These are phyloP conservation scores for Lignosus rhinocerotis DNA, from an alignment of 1,284 basidiomycete genomes.

Conservation along the genomic window DNA sequence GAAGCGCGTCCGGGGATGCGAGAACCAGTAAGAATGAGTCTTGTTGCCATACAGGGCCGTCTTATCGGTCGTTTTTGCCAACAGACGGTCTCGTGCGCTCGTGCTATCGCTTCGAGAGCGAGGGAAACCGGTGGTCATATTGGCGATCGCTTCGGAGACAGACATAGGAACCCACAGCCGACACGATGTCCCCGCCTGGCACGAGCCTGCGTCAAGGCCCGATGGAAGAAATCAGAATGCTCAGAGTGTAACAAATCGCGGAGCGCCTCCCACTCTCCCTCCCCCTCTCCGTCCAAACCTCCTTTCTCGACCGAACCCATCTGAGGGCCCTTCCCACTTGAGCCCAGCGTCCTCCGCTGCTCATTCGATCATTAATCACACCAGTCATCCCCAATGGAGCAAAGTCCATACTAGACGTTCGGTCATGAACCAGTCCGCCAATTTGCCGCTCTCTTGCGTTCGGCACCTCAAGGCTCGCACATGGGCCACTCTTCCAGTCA, in stretches of 20 bases:
- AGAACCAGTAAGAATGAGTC: background rate
- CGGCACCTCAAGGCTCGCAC: constrained; percentile 17
- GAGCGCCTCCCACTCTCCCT: constrained; percentile 15
- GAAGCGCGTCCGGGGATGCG: background rate
- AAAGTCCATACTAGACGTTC: constrained; percentile 8
- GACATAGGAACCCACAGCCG: constrained; percentile 4
- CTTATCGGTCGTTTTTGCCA: constrained; percentile 16
- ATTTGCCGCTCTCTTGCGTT: constrained; percentile 7
- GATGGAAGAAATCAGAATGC: constrained; percentile 22
- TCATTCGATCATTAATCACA: constrained; percentile 4
- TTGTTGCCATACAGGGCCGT: background rate
- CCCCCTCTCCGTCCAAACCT: constrained; percentile 2
- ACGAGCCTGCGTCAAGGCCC: constrained; percentile 8
- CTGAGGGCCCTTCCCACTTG: constrained; percentile 8
- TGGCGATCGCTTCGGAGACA: constrained; percentile 10
- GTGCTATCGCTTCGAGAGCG: constrained; percentile 9
- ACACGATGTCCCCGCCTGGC: constrained; percentile 17
- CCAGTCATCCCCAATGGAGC: constrained; percentile 7
- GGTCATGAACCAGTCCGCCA: constrained; percentile 8
- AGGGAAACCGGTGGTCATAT: constrained; percentile 10
- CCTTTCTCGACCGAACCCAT: too few species aligned
- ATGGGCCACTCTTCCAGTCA: constrained; percentile 8
- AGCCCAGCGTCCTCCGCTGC: constrained; percentile 6
- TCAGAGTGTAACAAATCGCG: constrained; percentile 16
- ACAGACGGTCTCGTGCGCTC: constrained; percentile 10